These are phyloP conservation scores for Septoria linicola DNA, from an alignment of 2,329 filamentous ascomycete genomes.

Conservation along the genomic window DNA sequence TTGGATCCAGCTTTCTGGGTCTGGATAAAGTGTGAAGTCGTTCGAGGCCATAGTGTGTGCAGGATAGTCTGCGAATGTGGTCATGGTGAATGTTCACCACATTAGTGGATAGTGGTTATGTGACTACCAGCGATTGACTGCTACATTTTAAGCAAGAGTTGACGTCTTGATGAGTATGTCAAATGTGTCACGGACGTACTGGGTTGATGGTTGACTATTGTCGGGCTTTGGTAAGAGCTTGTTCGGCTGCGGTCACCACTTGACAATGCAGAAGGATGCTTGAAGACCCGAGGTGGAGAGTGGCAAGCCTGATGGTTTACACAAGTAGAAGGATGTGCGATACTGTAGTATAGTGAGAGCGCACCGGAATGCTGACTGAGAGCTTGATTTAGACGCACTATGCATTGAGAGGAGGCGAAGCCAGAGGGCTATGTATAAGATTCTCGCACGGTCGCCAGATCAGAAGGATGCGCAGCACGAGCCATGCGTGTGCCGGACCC, in stretches of 20 bases:
- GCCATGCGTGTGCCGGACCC: conserved; percentile 21
- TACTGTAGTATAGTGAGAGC: neutral
- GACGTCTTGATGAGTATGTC: neutral
- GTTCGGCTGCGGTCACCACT: neutral
- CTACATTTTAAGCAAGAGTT: neutral
- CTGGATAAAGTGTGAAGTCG: conserved; percentile 39
- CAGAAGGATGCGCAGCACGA: conserved; percentile 31
- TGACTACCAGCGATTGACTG: neutral
- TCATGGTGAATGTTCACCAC: conserved; percentile 28
- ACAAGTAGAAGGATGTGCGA: neutral
- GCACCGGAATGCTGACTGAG: conserved; percentile 14
- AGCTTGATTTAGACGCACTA: conserved; percentile 22
- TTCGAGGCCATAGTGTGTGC: conserved; percentile 31
- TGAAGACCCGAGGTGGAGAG: neutral
- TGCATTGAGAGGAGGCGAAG: conserved; percentile 30
- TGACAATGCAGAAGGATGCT: neutral
- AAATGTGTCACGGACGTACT: too few relatives aligned
- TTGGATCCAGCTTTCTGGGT: conserved; percentile 33
- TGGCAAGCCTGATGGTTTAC: neutral
- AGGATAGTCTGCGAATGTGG: conserved; percentile 34
- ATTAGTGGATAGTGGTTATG: neutral
- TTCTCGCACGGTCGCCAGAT: conserved; percentile 28
- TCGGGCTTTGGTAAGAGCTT: too few relatives aligned
- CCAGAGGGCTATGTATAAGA: conserved; percentile 34
- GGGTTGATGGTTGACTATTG: neutral